A percentile compares a stretch with the other conserved stretches of the same genome.
Evolutionary conservation across 176 grass and related monocot species (phyloP).

Genomic region (Puccinellia tenuiflora): DNA sequence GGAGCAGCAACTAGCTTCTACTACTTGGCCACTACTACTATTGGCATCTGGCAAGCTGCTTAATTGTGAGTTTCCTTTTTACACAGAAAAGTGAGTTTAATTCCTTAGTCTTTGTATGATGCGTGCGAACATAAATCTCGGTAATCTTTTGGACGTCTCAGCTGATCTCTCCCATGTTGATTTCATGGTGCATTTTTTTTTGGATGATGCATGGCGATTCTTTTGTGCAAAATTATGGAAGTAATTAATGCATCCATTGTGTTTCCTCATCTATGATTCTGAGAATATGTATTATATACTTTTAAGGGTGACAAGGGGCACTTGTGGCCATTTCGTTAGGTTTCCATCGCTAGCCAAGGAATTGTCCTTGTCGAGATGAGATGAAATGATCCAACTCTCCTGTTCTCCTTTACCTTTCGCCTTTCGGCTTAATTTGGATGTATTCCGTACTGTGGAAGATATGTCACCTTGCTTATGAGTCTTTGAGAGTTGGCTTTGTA

Average conservation of each 20-base stretch:
- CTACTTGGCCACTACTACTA: constrained; percentile 27
- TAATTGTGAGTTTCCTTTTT: constrained; percentile 20
- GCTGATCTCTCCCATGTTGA: neutral
- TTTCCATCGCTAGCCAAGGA: constrained; percentile 34
- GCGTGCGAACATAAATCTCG: constrained; percentile 28
- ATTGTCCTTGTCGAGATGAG: constrained; percentile 43
- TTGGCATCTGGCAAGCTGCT: constrained; percentile 23
- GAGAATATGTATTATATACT: neutral
- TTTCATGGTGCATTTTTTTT: constrained; percentile 1
- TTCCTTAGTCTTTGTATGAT: constrained; percentile 16
- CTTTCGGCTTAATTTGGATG: constrained; percentile 8
- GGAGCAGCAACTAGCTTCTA: constrained; percentile 23
- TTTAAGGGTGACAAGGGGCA: neutral
- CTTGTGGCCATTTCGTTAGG: constrained; percentile 16
- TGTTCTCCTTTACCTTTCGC: constrained; percentile 6
- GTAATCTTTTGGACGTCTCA: neutral
- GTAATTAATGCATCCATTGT: neutral
- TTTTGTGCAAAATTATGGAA: constrained; percentile 3
- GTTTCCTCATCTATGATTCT: neutral
- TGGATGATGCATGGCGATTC: neutral
- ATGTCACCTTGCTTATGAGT: neutral
- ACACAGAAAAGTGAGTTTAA: neutral
- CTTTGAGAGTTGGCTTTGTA: neutral
- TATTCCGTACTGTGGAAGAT: constrained; percentile 25
- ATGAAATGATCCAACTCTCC: constrained; percentile 31